Conservation (phyloP, 2,329 filamentous ascomycete species). For the Rhinocladiella mackenziei region DNA sequence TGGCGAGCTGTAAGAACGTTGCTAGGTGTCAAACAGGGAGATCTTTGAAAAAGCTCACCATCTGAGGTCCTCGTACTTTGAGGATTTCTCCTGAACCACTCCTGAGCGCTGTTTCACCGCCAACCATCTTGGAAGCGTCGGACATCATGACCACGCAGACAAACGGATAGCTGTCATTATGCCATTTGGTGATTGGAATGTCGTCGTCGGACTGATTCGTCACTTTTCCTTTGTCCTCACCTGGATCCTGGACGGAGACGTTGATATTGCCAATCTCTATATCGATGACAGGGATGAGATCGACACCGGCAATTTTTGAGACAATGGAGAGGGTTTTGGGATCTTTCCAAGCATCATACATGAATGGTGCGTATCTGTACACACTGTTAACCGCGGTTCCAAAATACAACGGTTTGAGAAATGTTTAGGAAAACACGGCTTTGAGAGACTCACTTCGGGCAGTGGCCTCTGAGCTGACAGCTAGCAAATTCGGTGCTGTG, state of each 20-base stretch:
- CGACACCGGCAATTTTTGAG: conserved; percentile 55
- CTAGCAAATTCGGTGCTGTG: conserved; percentile 53
- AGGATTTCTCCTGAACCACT: conserved; percentile 47
- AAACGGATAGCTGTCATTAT: conserved; percentile 49
- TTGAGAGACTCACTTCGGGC: conserved; percentile 45
- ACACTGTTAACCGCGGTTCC: background rate
- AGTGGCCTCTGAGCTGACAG: conserved; percentile 50
- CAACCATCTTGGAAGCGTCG: conserved; percentile 47
- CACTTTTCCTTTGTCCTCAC: background rate
- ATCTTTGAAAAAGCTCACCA: conserved; percentile 33
- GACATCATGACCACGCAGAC: conserved; percentile 52
- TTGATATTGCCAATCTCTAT: conserved; percentile 59
- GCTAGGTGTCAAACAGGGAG: background rate
- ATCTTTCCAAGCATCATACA: conserved; percentile 55
- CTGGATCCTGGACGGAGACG: conserved; percentile 32
- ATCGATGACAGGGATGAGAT: conserved; percentile 53
- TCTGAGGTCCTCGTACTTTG: conserved; percentile 43
- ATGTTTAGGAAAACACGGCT: background rate
- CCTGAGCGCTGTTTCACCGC: conserved; percentile 56
- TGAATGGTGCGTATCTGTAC: conserved; percentile 56
- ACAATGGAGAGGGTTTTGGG: conserved; percentile 51
- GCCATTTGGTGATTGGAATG: conserved; percentile 43
- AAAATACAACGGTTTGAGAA: background rate
- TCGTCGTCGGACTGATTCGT: conserved; percentile 28
- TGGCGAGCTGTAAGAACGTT: conserved; percentile 1